Evolutionary conservation across 768 basidiomycete species (phyloP).

Genomic region (Russula emetica): DNA sequence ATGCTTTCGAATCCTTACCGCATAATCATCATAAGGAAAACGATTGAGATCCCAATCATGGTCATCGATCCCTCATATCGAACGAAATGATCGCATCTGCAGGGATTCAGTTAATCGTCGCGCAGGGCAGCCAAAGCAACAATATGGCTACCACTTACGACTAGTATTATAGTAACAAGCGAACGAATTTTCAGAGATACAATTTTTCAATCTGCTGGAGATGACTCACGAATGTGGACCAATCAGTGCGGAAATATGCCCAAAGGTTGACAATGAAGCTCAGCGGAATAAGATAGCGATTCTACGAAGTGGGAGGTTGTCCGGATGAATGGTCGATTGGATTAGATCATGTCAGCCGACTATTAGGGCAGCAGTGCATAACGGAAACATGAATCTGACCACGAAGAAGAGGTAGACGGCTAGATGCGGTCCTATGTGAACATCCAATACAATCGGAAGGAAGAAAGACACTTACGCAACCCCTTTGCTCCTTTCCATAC

Average conservation of each 20-base stretch:
- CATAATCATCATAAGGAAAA: conserved; percentile 56
- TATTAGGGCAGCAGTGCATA: no score
- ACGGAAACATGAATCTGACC: no score
- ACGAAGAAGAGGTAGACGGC: no score
- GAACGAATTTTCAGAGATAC: neutral
- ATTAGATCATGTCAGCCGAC: no score
- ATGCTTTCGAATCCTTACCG: conserved; percentile 35
- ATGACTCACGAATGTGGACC: conserved; percentile 25
- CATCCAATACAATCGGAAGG: no score
- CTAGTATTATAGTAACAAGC: neutral
- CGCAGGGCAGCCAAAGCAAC: neutral
- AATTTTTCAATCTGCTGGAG: neutral
- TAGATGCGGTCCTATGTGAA: no score
- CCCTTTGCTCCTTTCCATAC: no score
- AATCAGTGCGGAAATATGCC: conserved; percentile 30
- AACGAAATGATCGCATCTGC: conserved; percentile 33
- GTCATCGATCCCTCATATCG: conserved; percentile 43
- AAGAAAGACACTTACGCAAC: no score
- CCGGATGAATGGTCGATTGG: neutral
- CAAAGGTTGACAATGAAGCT: conserved; percentile 56
- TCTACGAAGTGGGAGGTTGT: conserved; percentile 37
- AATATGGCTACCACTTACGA: neutral
- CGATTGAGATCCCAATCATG: conserved; percentile 48
- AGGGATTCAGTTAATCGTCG: neutral
- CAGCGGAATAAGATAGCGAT: conserved; percentile 60